Evolutionary conservation across 2,329 filamentous ascomycete species (phyloP).

Genomic region (Aureobasidium sp.): DNA sequence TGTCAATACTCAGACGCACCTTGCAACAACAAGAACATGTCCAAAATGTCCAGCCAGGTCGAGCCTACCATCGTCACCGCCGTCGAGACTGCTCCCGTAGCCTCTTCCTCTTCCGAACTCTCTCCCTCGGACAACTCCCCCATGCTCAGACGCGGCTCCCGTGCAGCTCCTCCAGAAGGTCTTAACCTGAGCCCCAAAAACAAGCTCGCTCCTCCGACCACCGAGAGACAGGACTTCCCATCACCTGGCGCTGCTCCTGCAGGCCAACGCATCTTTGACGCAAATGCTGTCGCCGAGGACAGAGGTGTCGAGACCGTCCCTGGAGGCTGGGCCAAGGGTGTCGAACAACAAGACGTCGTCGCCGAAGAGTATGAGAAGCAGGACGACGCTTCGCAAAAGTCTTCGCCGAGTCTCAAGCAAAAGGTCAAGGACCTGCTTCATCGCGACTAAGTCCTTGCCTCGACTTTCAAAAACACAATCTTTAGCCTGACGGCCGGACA

Average conservation of each 20-base stretch:
- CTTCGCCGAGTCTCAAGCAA: background rate
- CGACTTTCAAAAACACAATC: background rate
- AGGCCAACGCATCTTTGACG: conserved; percentile 15
- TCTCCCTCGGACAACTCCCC: background rate
- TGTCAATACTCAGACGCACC: background rate
- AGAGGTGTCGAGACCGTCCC: conserved; percentile 10
- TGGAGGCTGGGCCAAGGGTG: conserved; percentile 5
- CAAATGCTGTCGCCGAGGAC: conserved; percentile 13
- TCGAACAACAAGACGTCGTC: background rate
- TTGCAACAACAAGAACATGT: background rate
- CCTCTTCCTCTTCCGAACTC: background rate
- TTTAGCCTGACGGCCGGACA: background rate
- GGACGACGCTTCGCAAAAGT: background rate
- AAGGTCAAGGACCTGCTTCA: conserved; percentile 14
- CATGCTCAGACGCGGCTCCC: background rate
- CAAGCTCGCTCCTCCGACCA: background rate
- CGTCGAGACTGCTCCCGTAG: background rate
- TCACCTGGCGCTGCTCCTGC: conserved; percentile 13
- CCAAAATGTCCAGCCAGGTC: conserved; percentile 9
- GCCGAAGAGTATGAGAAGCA: conserved; percentile 9
- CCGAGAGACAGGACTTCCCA: conserved; percentile 9
- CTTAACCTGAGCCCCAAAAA: background rate
- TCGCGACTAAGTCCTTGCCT: background rate
- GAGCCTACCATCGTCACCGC: conserved; percentile 3
- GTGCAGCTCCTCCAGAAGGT: background rate